A percentile compares a stretch with the other conserved stretches of the same genome.
These are phyloP conservation scores for Cyamopsis tetragonoloba DNA, from an alignment of 306 rosid species.

Conservation along the genomic window DNA sequence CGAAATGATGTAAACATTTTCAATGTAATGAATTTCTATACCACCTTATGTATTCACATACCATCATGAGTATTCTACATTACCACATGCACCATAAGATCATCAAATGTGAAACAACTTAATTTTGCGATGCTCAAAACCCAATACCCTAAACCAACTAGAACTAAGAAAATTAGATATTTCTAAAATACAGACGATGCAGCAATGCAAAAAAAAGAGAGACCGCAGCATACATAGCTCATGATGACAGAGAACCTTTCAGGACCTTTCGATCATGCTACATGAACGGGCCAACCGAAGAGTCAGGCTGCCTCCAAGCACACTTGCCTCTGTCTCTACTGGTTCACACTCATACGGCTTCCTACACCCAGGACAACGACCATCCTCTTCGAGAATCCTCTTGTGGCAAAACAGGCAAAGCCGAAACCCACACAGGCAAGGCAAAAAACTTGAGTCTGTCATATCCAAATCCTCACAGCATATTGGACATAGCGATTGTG, in stretches of 20 bases:
- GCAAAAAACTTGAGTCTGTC: slow-evolving; percentile 83
- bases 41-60: slow-evolving; percentile 91
- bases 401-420: slow-evolving; percentile 98
- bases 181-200: slow-evolving; percentile 44
- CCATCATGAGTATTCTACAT: slow-evolving; percentile 63
- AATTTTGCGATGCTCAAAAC: slow-evolving; percentile 47
- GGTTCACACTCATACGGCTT: slow-evolving; percentile 68
- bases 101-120: slow-evolving; percentile 54
- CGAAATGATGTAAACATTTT: slow-evolving; percentile 39
- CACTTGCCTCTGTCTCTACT: slow-evolving; percentile 58
- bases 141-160: slow-evolving; percentile 57
- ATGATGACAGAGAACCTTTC: slow-evolving; percentile 40
- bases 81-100: slow-evolving; percentile 59
- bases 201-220: slow-evolving; percentile 34
- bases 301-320: slow-evolving; percentile 58
- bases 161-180: slow-evolving; percentile 47
- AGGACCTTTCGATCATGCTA: slow-evolving; percentile 82
- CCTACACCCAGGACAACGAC: slow-evolving; percentile 97
- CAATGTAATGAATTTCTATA: slow-evolving; percentile 81
- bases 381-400: slow-evolving; percentile 88
- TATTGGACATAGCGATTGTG: slow-evolving; percentile 77
- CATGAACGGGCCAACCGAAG: slow-evolving; percentile 70
- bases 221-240: slow-evolving; percentile 44
- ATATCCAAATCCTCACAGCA: slow-evolving; percentile 90
- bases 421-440: slow-evolving; percentile 88